These are phyloP conservation scores for Syncephalastrum racemosum DNA, from an alignment of 371 early-diverging fungal genomes.

Conservation along the genomic window DNA sequence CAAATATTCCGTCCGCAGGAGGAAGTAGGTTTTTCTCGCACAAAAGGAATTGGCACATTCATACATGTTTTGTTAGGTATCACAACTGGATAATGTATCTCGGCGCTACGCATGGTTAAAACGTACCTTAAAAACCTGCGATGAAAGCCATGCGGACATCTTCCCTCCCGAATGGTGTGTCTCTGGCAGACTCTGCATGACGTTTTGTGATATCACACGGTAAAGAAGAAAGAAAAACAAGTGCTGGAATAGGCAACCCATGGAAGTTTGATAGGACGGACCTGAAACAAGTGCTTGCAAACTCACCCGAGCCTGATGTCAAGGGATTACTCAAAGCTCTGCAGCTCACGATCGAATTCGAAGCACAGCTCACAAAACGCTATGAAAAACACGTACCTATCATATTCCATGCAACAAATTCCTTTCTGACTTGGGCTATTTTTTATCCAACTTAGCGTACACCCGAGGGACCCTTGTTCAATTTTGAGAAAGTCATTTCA, in stretches of 20 bases:
- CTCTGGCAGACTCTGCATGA: slow-evolving; percentile 66
- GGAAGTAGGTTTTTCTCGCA: slow-evolving; percentile 52
- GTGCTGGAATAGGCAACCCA: too few species aligned
- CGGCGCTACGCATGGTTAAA: slow-evolving; percentile 94
- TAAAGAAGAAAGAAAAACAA: slow-evolving; percentile 14
- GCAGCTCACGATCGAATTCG: slow-evolving; percentile 88
- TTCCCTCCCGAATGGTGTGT: slow-evolving; percentile 86
- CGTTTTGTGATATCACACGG: slow-evolving; percentile 84
- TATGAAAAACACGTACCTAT: slow-evolving; percentile 52
- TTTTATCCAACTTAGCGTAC: neutral
- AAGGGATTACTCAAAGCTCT: slow-evolving; percentile 72
- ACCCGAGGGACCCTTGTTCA: slow-evolving; percentile 11
- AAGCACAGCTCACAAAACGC: slow-evolving; percentile 75
- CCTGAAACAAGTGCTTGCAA: slow-evolving; percentile 52
- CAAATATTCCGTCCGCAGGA: slow-evolving; percentile 77
- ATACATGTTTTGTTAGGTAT: slow-evolving; percentile 43
- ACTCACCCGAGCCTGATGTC: slow-evolving; percentile 57
- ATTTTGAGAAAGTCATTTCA: slow-evolving; percentile 80
- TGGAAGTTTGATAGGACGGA: slow-evolving; percentile 33
- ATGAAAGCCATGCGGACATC: slow-evolving; percentile 80
- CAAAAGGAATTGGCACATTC: neutral
- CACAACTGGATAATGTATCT: slow-evolving; percentile 82
- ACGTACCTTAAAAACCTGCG: slow-evolving; percentile 77
- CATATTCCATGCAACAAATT: neutral
- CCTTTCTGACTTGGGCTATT: neutral